Base-by-base conservation (phyloP, 305 asterid genomes). In the Nicotiana rustica region DNA sequence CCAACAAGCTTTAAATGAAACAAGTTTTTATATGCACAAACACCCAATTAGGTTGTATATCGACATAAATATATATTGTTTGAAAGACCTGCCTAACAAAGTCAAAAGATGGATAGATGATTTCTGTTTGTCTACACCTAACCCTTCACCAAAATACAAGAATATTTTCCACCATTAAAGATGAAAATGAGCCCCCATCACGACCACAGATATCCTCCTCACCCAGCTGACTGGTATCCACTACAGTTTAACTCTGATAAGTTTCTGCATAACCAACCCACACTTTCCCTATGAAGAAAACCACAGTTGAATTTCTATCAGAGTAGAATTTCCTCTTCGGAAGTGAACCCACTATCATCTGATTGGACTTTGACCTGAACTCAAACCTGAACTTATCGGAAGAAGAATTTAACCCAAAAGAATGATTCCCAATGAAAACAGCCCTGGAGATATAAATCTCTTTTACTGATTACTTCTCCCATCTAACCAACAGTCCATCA, bases 371-470 rank as follows among this genome's bases (percentile, higher is more conserved):
- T 49, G 64, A 75, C 64, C 8, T 21, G 25, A 44, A 49, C 6
- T 13, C 64, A 25, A 49, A 49, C 21, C 25, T 18, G 55, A 75
- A 8, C 64, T 2, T 4, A 52, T 14, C 44, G 0, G 3, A 75
- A 75, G 64, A 49, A 73, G 79, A 75, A 49, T 25, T 73, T 8
- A 21, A 73, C 6, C 61, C 79, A 25, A 70, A 47, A 25, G 60
- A 73, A 17, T 47, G 5, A 0, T 36, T 47, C 18, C 35, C 15
- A 3, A 49, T 14, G 62, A 14, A 71, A 75, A 29, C 47, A 15
- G 7, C 10, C n/a, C 6, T 15, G 6, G 7, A 75, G 31, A 2
- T 59, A 4, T 47, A 55, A 38, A 52, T 25, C 0, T 0, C 29
- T 75, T 35, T 2, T 0, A 29, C 80, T n/a, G 44, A 15, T 75